Evolutionary conservation across 805 yeast species (phyloP), one percentile per base, ranked within the genome.

Genomic region (Cyberlindnera meyerae): DNA sequence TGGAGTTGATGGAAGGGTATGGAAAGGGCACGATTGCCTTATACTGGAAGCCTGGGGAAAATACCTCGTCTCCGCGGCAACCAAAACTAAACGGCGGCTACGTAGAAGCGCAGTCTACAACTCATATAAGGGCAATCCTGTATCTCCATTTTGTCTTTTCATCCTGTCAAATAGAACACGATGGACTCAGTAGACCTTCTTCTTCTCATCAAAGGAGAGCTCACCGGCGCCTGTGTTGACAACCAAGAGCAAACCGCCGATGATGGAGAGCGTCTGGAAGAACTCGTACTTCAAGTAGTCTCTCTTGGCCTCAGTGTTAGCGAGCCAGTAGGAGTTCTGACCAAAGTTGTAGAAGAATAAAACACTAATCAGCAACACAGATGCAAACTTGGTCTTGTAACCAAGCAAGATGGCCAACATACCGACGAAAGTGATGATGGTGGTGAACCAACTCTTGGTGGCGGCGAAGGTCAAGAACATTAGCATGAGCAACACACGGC

Each of bases 161-260:
- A n/a, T n/a, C n/a, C n/a, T n/a, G n/a, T n/a, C n/a, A n/a, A n/a
- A n/a, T n/a, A n/a, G n/a, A n/a, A n/a, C 14, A 24, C 27, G n/a
- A 6, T 6, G 8, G 14, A 18, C 26, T 59, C 65, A 87, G 59
- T 83, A 86, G 42, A 85, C 79, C 71, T 90, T 90, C 70, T 90
- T 89, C 81, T 93, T 90, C 61, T 88, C 97, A 57, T 90, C 98
- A 40, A 90, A 66, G 18, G 95, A 84, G 47, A 90, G 71, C 51
- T 84, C 89, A 34, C 98, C 98, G 21, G 97, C 97, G 44, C 98
- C 98, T 4, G 96, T 86, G 64, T 84, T 87, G 42, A 86, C 96
- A 43, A 93, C 85, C 48, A 93, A 68, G 44, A 90, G 65, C 45
- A 90, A 74, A 2, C 97, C 98, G 40, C 98, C 98, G 34, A 90